Evolutionary conservation across 2,329 filamentous ascomycete species (phyloP), one percentile per base, ranked within the genome.

Genomic region (Colletotrichum tabaci): DNA sequence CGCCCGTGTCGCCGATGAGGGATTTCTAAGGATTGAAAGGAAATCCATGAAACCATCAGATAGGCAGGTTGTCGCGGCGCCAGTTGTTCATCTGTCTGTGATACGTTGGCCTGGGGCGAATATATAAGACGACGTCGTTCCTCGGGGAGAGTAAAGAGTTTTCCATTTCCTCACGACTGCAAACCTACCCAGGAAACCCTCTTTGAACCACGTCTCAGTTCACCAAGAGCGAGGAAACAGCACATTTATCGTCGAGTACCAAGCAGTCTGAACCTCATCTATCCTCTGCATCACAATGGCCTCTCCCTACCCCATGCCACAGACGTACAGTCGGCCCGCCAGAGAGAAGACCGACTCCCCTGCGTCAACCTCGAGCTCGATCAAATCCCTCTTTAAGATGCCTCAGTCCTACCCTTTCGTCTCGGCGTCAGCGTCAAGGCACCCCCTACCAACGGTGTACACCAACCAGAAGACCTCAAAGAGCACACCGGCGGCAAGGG

Each of bases 291-390:
- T 26, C 60, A 13, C 52, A 52, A 69, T 65, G 61, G 61, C 66
- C 21, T 69, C 66, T 18, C 66, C 61, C 9, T 62, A 65, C 61
- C 66, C 66, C 6, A 26, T 69, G 50, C 66, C 61, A 30, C 58
- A 65, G 23, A 23, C n/a, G 44, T 69, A 69, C 52, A 18, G 15
- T 44, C 26, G 18, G 3, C 15, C 58, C 8, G 9, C 52, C 35
- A 44, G 50, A 21, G 61, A 44, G n/a, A 44, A 53, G 60, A 23
- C 3, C 21, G 13, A 10, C 8, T 44, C 50, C 4, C 44, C 49
- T 12, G 21, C 44, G 9, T 58, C 52, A 9, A n/a, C 38, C 16
- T 62, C 65, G 26, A 7, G 16, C 26, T 35, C 61, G 23, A 16
- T 66, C 18, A 69, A 69, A 5, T 65, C 66, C 2, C 18, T 69